Conservation (phyloP, 495 filamentous ascomycete genomes). For the Ramalina peruviana region DNA sequence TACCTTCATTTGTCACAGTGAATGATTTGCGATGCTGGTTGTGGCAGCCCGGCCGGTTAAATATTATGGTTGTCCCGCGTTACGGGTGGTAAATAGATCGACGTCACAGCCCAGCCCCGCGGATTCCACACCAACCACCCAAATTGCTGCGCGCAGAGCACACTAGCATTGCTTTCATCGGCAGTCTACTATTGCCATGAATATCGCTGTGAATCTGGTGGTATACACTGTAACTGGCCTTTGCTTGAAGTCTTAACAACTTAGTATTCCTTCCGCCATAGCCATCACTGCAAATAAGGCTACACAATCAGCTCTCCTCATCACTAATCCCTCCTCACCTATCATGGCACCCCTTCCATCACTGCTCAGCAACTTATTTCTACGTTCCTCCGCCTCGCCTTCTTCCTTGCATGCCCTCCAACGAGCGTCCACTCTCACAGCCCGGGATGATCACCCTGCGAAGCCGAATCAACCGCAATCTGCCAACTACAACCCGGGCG, state of each 20-base stretch:
- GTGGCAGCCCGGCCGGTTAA: no score
- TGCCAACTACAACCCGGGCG: constrained; percentile 21
- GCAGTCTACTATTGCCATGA: neutral
- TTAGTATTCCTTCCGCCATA: neutral
- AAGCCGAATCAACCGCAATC: neutral
- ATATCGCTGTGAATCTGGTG: no score
- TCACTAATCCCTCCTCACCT: neutral
- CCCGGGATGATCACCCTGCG: constrained; percentile 1
- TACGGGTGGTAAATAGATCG: constrained; percentile 1
- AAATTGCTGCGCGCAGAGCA: neutral
- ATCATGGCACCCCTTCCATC: constrained; percentile 4
- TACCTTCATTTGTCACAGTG: no score
- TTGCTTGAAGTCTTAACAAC: neutral
- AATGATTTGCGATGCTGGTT: no score
- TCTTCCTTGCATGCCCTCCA: constrained; percentile 6
- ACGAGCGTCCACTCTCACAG: constrained; percentile 3
- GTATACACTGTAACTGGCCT: no score
- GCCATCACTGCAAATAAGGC: no score
- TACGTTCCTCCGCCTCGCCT: neutral
- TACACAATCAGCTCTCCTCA: no score
- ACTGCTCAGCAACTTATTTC: neutral
- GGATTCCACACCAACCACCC: neutral
- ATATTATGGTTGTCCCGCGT: no score
- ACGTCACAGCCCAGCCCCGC: constrained; percentile 2
- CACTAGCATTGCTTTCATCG: neutral